These are phyloP conservation scores for Pseudogymnoascus sp. DNA, from an alignment of 2,329 filamentous ascomycete genomes.

Conservation along the genomic window DNA sequence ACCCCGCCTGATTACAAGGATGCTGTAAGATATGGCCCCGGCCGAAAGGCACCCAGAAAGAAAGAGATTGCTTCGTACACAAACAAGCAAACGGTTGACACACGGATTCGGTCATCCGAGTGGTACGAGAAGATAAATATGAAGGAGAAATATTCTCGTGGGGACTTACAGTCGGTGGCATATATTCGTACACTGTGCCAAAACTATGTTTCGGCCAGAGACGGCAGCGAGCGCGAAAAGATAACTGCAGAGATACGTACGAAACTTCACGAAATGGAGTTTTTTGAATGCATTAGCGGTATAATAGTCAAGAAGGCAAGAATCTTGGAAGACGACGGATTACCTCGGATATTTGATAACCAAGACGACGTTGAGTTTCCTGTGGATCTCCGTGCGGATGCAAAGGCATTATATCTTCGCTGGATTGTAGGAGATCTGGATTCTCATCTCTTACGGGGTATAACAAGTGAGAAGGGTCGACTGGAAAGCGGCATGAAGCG, in stretches of 20 bases:
- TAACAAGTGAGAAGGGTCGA: slow-evolving; percentile 16
- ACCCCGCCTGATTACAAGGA: background rate
- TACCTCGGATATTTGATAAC: slow-evolving; percentile 34
- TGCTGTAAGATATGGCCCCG: slow-evolving; percentile 5
- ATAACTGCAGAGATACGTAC: slow-evolving; percentile 16
- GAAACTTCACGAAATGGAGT: slow-evolving; percentile 23
- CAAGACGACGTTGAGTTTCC: slow-evolving; percentile 30
- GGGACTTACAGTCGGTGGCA: slow-evolving; percentile 10
- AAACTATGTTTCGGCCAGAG: slow-evolving; percentile 10
- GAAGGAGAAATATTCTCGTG: slow-evolving; percentile 10
- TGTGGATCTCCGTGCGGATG: slow-evolving; percentile 39
- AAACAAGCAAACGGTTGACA: slow-evolving; percentile 9
- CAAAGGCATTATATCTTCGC: slow-evolving; percentile 36
- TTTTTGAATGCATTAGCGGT: slow-evolving; percentile 15
- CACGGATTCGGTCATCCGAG: slow-evolving; percentile 8
- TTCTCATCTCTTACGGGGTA: slow-evolving; percentile 34
- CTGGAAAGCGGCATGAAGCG: slow-evolving; percentile 14
- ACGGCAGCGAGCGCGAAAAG: background rate
- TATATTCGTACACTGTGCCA: slow-evolving; percentile 13
- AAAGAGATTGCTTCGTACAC: slow-evolving; percentile 7
- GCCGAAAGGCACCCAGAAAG: slow-evolving; percentile 2
- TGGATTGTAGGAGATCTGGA: slow-evolving; percentile 37
- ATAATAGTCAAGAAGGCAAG: slow-evolving; percentile 21
- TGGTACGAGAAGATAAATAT: slow-evolving; percentile 12
- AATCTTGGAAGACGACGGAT: slow-evolving; percentile 27